Base-by-base conservation (phyloP, 2,329 filamentous ascomycete species). In the Orbilia oligospora region DNA sequence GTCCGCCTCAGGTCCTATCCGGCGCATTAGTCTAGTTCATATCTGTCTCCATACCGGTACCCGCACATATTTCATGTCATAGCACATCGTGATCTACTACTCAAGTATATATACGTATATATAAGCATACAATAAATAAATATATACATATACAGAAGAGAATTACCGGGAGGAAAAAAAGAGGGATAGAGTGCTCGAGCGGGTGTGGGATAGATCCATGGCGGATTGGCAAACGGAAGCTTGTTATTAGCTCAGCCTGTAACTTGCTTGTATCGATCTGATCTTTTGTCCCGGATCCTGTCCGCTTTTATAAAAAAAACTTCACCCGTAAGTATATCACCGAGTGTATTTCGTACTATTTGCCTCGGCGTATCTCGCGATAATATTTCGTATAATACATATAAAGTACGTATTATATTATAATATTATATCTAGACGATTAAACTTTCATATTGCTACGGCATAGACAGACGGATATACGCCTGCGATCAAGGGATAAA, bases 211-310 rank as follows among this genome's bases (percentile, higher is more conserved):
- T 46, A 3, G 41, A 46, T 46, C 41, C 41, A n/a, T 41, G 38
- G 38, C 38, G 44, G 44, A 46, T 46, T 20, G 16, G 44, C 44
- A 20, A 46, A 46, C 18, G 44, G 44, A 46, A 41, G 38, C 44
- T 46, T 46, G 44, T 46, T 46, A 46, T 46, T 46, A 41, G 38
- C 38, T 41, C 38, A 41, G 38, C 2, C 38, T 41, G 38, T 41
- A 41, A 41, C 10, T 16, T 30, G 6, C 27, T 30, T 3, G 3
- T 30, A 41, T n/a, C 38, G 38, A 41, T 41, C 38, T 41, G 38
- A 41, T 41, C 9, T 41, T 41, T 38, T 3, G 4, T 1, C 12
- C 38, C 38, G 38, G 38, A 56, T 56, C 51, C 51, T 33, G 33
- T 33, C 51, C 51, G 33, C 38, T 41, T n/a, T 41, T 41, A n/a